phyloP scores from a whole-genome alignment of 2,329 filamentous ascomycete species.

The Aspergillus awamori region DNA sequence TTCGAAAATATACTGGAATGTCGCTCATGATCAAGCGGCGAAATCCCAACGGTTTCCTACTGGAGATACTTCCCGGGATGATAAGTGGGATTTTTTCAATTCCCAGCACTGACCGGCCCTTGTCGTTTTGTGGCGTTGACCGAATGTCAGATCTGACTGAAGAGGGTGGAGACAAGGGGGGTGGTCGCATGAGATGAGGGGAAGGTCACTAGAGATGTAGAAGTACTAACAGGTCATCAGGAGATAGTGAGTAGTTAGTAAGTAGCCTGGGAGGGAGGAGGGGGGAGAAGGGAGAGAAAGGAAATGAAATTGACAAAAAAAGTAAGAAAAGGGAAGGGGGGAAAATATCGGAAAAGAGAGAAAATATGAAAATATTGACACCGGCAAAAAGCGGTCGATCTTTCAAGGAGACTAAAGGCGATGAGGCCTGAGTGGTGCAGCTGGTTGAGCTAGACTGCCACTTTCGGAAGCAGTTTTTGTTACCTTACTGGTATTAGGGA shows the following conservation, averaged over 20 bases:
- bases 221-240: neutral
- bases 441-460: neutral
- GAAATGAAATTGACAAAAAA: too few species aligned
- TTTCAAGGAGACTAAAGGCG: neutral
- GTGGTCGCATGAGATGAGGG: slow-evolving; percentile 1
- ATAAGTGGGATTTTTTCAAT: neutral
- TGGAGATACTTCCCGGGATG: neutral
- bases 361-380: neutral
- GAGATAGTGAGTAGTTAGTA: neutral
- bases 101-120: neutral
- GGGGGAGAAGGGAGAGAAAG: too few species aligned
- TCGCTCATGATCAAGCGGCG: slow-evolving; percentile 14
- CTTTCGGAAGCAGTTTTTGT: neutral
- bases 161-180: slow-evolving; percentile 6
- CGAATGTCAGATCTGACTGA: slow-evolving; percentile 7
- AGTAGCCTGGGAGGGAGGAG: too few species aligned
- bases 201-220: neutral
- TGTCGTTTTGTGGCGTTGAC: slow-evolving; percentile 2
- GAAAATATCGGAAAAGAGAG: too few species aligned
- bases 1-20: slow-evolving; percentile 15
- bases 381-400: neutral
- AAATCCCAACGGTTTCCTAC: slow-evolving; percentile 20
- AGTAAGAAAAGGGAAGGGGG: too few species aligned
- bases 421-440: neutral
- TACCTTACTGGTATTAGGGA: too few species aligned